phyloP scores from a whole-genome alignment of 2,329 filamentous ascomycete genomes.

The Curvularia verruculosa region DNA sequence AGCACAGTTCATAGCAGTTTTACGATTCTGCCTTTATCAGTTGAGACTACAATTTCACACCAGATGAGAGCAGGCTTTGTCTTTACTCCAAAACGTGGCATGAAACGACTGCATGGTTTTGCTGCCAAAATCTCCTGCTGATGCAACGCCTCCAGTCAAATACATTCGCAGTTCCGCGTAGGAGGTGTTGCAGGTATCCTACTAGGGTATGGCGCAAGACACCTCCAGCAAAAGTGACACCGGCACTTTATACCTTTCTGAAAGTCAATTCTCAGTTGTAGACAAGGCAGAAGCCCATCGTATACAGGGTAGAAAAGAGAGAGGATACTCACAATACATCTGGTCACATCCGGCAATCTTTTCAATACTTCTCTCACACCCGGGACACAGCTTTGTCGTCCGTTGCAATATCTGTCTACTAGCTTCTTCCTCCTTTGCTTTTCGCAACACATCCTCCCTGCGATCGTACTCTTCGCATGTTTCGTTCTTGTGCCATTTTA shows the following conservation, averaged over 20 bases:
- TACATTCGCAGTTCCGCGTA: neutral
- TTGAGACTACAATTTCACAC: neutral
- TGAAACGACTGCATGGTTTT: neutral
- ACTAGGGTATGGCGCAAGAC: constrained; percentile 32
- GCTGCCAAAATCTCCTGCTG: neutral
- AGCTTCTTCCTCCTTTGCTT: neutral
- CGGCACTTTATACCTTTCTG: constrained; percentile 43
- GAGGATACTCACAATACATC: neutral
- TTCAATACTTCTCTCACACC: neutral
- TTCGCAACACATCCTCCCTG: neutral
- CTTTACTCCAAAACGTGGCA: neutral
- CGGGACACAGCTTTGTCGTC: neutral
- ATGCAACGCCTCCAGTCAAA: neutral
- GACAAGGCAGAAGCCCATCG: neutral
- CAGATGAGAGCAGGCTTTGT: neutral
- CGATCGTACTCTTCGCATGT: neutral
- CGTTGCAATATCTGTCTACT: neutral
- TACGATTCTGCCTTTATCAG: neutral
- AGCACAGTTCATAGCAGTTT: neutral
- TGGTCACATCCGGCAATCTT: neutral
- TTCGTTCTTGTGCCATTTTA: neutral
- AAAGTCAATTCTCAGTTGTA: neutral
- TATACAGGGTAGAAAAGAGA: neutral
- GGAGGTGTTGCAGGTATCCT: too few species aligned
- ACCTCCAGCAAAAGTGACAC: constrained; percentile 52